Percentiles rank a stretch among this genome's conserved stretches.
Evolutionary conservation across 176 grass and related monocot genomes (phyloP).

Genomic region (Zoysia pacifica): DNA sequence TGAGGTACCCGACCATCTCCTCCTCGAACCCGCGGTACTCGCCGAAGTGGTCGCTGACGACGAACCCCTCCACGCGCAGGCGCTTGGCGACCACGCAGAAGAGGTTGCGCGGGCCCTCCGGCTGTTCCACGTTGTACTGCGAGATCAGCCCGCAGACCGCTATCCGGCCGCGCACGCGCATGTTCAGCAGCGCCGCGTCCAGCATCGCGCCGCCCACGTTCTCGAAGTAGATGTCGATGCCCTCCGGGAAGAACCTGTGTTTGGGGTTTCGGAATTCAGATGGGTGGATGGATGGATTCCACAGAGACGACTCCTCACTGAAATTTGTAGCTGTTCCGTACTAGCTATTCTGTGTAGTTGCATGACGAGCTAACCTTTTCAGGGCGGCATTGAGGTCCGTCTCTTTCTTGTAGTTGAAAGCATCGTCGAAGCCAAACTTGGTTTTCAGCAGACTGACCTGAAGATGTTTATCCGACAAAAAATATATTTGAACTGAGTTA

Average conservation of each 20-base stretch:
- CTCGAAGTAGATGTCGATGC: constrained; percentile 74
- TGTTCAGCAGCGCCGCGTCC: constrained; percentile 51
- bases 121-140: constrained; percentile 51
- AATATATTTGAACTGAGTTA: too few relatives aligned
- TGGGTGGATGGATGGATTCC: too few relatives aligned
- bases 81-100: constrained; percentile 31
- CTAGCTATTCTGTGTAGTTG: too few relatives aligned
- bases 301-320: too few relatives aligned
- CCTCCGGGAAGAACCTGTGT: constrained; percentile 36
- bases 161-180: constrained; percentile 40
- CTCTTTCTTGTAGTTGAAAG: constrained; percentile 70
- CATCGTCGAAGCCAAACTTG: constrained; percentile 59
- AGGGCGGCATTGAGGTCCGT: constrained; percentile 31
- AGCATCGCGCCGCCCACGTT: constrained; percentile 53
- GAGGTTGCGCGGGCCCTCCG: constrained; percentile 48
- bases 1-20: constrained; percentile 21
- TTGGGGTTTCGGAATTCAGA: too few relatives aligned
- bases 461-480: too few relatives aligned
- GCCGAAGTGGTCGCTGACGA: constrained; percentile 3
- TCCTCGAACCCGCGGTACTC: constrained; percentile 47
- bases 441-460: constrained; percentile 48
- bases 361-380: constrained; percentile 24
- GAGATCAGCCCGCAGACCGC: constrained; percentile 60
- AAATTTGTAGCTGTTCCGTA: too few relatives aligned
- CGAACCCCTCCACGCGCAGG: constrained; percentile 49